Evolutionary conservation across 176 grass and related monocot species (phyloP).

Genomic region (Olyra latifolia): DNA sequence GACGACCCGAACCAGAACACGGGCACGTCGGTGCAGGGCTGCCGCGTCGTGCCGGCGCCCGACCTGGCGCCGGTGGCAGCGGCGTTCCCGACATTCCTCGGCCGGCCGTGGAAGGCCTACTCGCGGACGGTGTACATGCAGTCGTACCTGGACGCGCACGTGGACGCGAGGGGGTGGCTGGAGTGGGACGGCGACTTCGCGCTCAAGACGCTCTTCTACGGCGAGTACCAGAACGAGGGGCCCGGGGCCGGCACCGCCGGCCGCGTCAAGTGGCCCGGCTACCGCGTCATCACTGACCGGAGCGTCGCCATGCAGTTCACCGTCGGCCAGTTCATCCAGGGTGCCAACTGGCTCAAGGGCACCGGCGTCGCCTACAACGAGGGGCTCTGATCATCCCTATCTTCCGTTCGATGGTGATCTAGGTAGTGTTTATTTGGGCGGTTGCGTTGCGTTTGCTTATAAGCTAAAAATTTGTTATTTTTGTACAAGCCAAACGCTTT

Average conservation of each 20-base stretch:
- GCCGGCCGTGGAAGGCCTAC: constrained; percentile 66
- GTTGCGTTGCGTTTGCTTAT: too few relatives aligned
- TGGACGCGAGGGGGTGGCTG: constrained; percentile 51
- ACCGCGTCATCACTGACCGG: constrained; percentile 52
- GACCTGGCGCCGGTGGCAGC: constrained; percentile 42
- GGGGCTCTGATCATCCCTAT: constrained; percentile 43
- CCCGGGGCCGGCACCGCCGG: constrained; percentile 42
- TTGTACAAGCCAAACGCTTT: too few relatives aligned
- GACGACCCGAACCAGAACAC: constrained; percentile 73
- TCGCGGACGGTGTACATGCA: constrained; percentile 57
- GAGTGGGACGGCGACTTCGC: constrained; percentile 62
- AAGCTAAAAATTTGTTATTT: too few relatives aligned
- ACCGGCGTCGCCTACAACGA: constrained; percentile 49
- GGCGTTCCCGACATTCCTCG: constrained; percentile 45
- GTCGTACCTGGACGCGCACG: constrained; percentile 47
- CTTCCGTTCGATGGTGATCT: background rate
- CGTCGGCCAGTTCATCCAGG: constrained; percentile 55
- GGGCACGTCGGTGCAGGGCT: constrained; percentile 50
- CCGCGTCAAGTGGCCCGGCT: constrained; percentile 52
- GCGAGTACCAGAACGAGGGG: constrained; percentile 56
- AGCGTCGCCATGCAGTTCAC: constrained; percentile 57
- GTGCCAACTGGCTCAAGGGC: constrained; percentile 47
- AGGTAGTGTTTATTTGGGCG: too few relatives aligned
- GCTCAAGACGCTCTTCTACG: constrained; percentile 52
- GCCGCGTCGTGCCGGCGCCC: constrained; percentile 45